Percentiles rank a stretch among this genome's conserved stretches.
These are phyloP conservation scores for Fraxinus xanthoxyloides DNA, from an alignment of 305 asterid species.

Conservation along the genomic window DNA sequence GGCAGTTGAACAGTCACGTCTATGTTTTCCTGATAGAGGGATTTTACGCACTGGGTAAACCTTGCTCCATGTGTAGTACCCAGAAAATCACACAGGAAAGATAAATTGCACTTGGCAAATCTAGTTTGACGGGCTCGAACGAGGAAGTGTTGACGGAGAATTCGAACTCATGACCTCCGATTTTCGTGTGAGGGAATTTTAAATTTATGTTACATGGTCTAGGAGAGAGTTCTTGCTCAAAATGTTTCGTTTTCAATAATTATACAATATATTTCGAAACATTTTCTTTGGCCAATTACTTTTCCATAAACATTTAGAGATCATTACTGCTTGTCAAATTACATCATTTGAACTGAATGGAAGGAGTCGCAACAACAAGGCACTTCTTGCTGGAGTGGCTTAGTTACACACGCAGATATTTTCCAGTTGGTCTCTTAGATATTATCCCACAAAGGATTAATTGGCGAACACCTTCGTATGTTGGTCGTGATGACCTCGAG, in stretches of 20 bases:
- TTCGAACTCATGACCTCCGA: too few relatives aligned
- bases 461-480: constrained; percentile 85
- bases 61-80: too few relatives aligned
- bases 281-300: neutral
- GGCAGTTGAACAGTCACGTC: too few relatives aligned
- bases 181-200: too few relatives aligned
- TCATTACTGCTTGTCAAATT: neutral
- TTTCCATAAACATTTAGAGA: neutral
- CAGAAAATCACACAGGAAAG: too few relatives aligned
- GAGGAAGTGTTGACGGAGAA: too few relatives aligned
- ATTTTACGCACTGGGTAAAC: too few relatives aligned
- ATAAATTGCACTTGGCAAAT: too few relatives aligned
- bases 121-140: too few relatives aligned
- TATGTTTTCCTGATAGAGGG: too few relatives aligned
- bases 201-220: neutral
- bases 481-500: constrained; percentile 87
- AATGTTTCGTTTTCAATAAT: neutral
- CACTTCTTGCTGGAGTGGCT: constrained; percentile 94
- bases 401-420: constrained; percentile 70
- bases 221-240: neutral
- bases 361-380: constrained; percentile 90
- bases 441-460: constrained; percentile 71
- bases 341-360: constrained; percentile 23
- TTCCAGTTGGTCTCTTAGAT: constrained; percentile 86
- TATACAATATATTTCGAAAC: neutral